Base-by-base conservation (phyloP, 495 filamentous ascomycete genomes). In the Neurospora sp. region DNA sequence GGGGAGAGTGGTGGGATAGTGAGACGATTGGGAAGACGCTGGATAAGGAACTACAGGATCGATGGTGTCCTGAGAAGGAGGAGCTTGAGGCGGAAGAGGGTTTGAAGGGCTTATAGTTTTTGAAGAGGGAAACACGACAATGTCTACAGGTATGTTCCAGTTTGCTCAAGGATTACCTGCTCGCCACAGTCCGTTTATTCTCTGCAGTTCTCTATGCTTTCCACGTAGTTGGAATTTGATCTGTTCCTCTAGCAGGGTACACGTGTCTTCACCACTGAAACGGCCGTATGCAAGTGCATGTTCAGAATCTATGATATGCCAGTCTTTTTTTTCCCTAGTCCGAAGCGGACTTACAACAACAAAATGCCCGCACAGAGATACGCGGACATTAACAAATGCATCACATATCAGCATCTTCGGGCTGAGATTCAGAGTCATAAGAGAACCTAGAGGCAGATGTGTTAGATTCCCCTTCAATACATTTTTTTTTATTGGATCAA, bases 1-100 rank as follows among this genome's bases (percentile, higher is more conserved):
- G 83, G 84, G 84, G 84, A 20, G 84, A 86, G 75, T 86, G 83
- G 82, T 86, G 84, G 84, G 20, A 70, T 3, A 84, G 83, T 73
- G 81, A 84, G n/a, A 76, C 82, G 18, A 82, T 81, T 23, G 71
- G 66, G 20, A 74, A 76, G 6, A 75, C 77, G 4, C 79, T 85
- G 2, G 81, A 86, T 72, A 81, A 80, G 73, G 71, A 44, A 12
- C 78, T 85, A 37, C 84, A 86, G 76, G 82, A 85, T 18, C 83
- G 82, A 70, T 86, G 83, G 83, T 81, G 76, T 10, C 81, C 79
- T n/a, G 77, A 78, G 69, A 81, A 82, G 72, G 81, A 84, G n/a
- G 73, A 79, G 39, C 81, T 85, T 71, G 83, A 85, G 75, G 77
- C 75, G 73, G 82, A 82, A 62, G 83, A 82, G 66, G 82, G 80